These are phyloP conservation scores for Arctium minus DNA, from an alignment of 129 eudicot species.

Conservation along the genomic window DNA sequence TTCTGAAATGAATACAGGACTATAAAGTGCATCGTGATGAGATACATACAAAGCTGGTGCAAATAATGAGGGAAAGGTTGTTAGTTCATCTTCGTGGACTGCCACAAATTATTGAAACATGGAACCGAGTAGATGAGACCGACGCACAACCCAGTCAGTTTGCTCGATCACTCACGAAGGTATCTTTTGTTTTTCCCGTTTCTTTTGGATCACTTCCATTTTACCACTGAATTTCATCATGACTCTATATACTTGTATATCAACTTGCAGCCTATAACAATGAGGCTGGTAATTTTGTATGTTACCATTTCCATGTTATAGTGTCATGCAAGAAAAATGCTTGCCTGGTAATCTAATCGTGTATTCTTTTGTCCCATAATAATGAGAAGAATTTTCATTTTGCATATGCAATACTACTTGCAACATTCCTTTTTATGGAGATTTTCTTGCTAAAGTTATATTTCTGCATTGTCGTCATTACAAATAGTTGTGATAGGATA, in stretches of 20 bases:
- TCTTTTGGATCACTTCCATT: not conserved
- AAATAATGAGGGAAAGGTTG: slow-evolving; percentile 96
- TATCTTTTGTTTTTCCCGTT: slow-evolving; percentile 9
- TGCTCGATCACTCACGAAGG: slow-evolving; percentile 89
- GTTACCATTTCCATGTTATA: not conserved
- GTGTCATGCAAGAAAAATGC: not conserved
- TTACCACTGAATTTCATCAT: not conserved
- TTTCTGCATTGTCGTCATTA: too few species aligned
- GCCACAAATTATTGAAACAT: slow-evolving; percentile 88
- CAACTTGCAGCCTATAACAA: not conserved
- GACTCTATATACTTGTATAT: not conserved
- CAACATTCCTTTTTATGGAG: too few species aligned
- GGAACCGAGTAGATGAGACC: slow-evolving; percentile 70
- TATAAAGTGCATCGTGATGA: slow-evolving; percentile 90
- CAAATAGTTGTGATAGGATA: too few species aligned
- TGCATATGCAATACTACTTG: not conserved
- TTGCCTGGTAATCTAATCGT: too few species aligned
- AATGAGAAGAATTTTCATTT: not conserved
- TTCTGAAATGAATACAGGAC: slow-evolving; percentile 52
- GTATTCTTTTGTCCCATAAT: not conserved
- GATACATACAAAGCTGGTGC: slow-evolving; percentile 90
- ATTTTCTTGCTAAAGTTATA: too few species aligned
- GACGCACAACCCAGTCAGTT: slow-evolving; percentile 90
- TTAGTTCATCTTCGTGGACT: slow-evolving; percentile 76
- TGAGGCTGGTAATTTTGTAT: not conserved